A percentile compares a stretch with the other conserved stretches of the same genome.
These are phyloP conservation scores for Thalassiosira profunda DNA, from an alignment of 108 stramenopile genomes.

Conservation along the genomic window DNA sequence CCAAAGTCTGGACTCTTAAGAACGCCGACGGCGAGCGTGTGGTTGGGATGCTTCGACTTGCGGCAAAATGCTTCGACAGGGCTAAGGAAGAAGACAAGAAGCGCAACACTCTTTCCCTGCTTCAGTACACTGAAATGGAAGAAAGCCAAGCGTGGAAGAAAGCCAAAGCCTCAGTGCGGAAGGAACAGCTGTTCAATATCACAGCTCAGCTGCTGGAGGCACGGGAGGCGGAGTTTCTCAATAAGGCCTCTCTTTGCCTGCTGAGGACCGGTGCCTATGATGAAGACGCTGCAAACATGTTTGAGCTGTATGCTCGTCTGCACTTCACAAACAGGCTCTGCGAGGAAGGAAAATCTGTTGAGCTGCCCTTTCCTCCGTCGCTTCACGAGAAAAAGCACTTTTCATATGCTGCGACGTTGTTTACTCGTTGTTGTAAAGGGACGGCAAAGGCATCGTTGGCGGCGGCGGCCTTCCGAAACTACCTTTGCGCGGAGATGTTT, in stretches of 20 bases:
- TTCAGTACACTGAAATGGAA: slow-evolving; percentile 43
- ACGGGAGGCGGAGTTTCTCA: slow-evolving; percentile 41
- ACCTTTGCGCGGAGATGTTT: slow-evolving; percentile 17
- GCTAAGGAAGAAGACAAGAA: slow-evolving; percentile 37
- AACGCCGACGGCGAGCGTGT: slow-evolving; percentile 42
- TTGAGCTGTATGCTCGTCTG: slow-evolving; percentile 42
- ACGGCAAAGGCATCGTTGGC: slow-evolving; percentile 16
- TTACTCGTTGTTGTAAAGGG: too few species aligned
- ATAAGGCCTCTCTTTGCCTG: slow-evolving; percentile 48
- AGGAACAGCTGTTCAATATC: slow-evolving; percentile 20
- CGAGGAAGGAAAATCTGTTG: background rate
- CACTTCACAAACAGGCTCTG: slow-evolving; percentile 9
- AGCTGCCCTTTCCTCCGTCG: slow-evolving; percentile 8
- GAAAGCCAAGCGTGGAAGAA: slow-evolving; percentile 11
- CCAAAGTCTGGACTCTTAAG: slow-evolving; percentile 29
- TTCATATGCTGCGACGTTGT: slow-evolving; percentile 26
- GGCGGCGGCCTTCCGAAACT: slow-evolving; percentile 26
- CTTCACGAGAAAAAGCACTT: slow-evolving; percentile 34
- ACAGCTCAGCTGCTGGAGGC: slow-evolving; percentile 38
- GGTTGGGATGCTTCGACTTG: slow-evolving; percentile 31
- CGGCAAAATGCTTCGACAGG: slow-evolving; percentile 54
- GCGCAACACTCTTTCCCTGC: slow-evolving; percentile 34
- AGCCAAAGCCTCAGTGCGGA: slow-evolving; percentile 14
- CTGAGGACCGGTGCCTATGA: slow-evolving; percentile 36
- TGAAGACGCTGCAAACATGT: slow-evolving; percentile 32